Evolutionary conservation across 306 rosid species (phyloP), one percentile per base, ranked within the genome.

Genomic region (Mimosa pudica): DNA sequence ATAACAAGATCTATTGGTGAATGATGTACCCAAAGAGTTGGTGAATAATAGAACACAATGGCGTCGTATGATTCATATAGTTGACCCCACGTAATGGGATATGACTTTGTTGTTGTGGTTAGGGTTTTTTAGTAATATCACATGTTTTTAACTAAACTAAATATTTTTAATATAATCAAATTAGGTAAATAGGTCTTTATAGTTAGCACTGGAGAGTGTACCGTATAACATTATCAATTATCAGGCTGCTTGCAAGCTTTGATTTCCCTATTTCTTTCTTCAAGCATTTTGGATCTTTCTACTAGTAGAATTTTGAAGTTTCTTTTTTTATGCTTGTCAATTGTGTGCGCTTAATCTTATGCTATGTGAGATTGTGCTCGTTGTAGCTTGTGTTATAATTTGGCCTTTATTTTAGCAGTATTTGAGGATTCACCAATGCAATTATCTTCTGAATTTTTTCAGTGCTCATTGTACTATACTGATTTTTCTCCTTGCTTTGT

Each of bases 401-500:
- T 65, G 45, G 75, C 80, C 75, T 76, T 67, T 51, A 67, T 62
- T 60, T 73, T 0, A 48, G 61, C 42, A 20, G 62, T 76, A 71
- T 75, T n/a, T n/a, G 8, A 17, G 2, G 54, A 65, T 77, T 75
- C 38, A 68, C 57, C 63, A 58, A 66, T 46, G 38, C 79, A 62
- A 32, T 5, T 62, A 7, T 77, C 68, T 62, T 18, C 18, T 55
- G 13, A 46, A 44, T 69, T 7, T 68, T 76, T 71, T 24, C 8
- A 52, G 14, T 4, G 11, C 41, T 24, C 24, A 6, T 69, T 54
- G 60, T 30, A 20, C 10, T 13, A 8, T 20, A 16, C 36, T 64
- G 13, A 20, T 66, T 66, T 81, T 82, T 63, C 78, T 78, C 42
- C 11, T 82, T 67, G 65, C 75, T 32, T 57, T 16, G 46, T 73